phyloP scores from a whole-genome alignment of 495 filamentous ascomycete species.

The Neurospora sp. region DNA sequence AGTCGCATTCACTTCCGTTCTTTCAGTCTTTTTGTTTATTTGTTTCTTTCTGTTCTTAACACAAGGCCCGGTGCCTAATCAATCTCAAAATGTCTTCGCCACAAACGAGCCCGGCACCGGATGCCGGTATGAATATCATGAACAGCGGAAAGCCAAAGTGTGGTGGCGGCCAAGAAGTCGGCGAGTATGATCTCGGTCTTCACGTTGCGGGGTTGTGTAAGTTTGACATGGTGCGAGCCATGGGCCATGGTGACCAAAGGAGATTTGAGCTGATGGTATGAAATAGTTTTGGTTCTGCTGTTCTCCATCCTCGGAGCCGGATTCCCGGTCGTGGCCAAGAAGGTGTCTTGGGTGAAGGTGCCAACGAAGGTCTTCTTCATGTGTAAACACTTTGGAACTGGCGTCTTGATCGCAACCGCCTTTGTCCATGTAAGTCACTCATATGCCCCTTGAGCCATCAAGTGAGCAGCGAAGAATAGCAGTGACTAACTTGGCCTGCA shows the following conservation, averaged over 20 bases:
- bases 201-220: constrained; percentile 41
- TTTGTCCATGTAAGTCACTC: constrained; percentile 55
- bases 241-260: not conserved
- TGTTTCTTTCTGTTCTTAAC: constrained; percentile 4
- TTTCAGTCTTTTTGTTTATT: constrained; percentile 7
- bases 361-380: constrained; percentile 43
- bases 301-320: constrained; percentile 37
- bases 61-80: constrained; percentile 7
- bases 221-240: constrained; percentile 17
- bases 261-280: constrained; percentile 7
- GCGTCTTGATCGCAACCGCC: constrained; percentile 58
- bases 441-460: not conserved
- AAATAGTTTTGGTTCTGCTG: constrained; percentile 27
- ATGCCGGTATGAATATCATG: constrained; percentile 6
- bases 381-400: constrained; percentile 58
- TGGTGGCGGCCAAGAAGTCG: constrained; percentile 28
- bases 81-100: not conserved
- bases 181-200: constrained; percentile 39
- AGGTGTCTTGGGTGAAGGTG: constrained; percentile 43
- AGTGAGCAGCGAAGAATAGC: not conserved
- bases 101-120: constrained; percentile 5
- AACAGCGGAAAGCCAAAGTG: constrained; percentile 33
- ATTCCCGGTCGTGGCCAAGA: constrained; percentile 45
- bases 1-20: constrained; percentile 3
- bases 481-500: not conserved